Conservation (phyloP, 1,284 basidiomycete species). For the Marasmius sp. region DNA sequence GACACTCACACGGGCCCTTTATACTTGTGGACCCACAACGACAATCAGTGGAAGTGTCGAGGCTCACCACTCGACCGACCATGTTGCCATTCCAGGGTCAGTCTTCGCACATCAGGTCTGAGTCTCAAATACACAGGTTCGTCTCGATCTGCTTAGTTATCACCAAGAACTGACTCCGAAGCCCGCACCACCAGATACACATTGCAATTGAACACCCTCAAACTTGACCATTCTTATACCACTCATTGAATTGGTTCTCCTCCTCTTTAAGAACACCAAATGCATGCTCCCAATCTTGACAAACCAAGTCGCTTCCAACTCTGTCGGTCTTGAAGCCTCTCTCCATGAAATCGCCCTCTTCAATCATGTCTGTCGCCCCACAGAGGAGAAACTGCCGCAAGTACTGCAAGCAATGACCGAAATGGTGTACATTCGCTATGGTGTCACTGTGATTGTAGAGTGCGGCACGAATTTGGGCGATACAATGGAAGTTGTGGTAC, state of each 20-base stretch:
- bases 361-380: slow-evolving; percentile 6
- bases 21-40: no score
- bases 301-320: slow-evolving; percentile 1
- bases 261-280: background rate
- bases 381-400: slow-evolving; percentile 4
- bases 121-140: no score
- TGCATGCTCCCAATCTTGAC: slow-evolving; percentile 1
- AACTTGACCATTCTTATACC: background rate
- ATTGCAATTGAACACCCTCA: background rate
- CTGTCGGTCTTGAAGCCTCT: background rate
- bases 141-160: no score
- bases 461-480: background rate
- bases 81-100: no score
- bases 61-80: no score
- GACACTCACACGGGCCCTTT: no score
- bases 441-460: background rate
- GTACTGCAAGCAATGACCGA: slow-evolving; percentile 8
- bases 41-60: no score
- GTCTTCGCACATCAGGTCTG: no score
- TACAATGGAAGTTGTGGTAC: slow-evolving; percentile 9
- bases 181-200: no score
- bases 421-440: background rate
- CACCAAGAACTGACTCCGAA: no score
- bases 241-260: background rate
- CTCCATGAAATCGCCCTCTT: slow-evolving; percentile 10